Percentiles rank a stretch among this genome's conserved stretches.
Conservation (phyloP, 257 asterid genomes). For the Fraxinus cuspidata region DNA sequence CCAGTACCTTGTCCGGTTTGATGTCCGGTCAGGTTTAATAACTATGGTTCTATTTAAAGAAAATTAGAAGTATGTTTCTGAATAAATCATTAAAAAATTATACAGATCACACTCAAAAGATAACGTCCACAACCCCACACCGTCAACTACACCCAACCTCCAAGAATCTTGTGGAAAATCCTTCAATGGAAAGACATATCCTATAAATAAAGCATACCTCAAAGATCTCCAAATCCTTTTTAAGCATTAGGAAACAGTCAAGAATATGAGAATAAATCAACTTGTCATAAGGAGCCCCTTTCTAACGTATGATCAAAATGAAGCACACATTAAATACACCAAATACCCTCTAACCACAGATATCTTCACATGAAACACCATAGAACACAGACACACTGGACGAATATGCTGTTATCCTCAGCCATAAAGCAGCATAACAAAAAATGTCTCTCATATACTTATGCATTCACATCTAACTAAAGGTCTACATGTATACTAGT, state of each 20-base stretch:
- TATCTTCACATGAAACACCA: neutral
- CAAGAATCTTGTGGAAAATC: neutral
- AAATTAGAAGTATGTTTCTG: neutral
- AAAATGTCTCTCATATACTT: neutral
- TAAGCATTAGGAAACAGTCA: neutral
- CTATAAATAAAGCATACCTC: neutral
- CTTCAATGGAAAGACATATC: neutral
- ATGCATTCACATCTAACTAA: neutral
- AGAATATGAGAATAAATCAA: conserved; percentile 1
- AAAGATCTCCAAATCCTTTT: neutral
- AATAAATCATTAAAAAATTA: neutral
- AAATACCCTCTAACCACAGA: neutral
- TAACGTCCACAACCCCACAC: neutral
- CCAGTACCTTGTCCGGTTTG: too few relatives aligned
- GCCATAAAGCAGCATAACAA: neutral
- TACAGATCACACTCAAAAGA: neutral
- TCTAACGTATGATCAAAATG: neutral
- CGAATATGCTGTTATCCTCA: neutral
- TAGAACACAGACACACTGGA: neutral
- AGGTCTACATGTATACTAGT: neutral
- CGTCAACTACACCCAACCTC: neutral
- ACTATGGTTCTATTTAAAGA: neutral
- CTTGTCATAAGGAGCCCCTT: neutral
- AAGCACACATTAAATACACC: neutral
- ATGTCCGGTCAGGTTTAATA: too few relatives aligned